Base-by-base conservation (phyloP, 2,329 filamentous ascomycete genomes). In the Nothomitra cinnamomea region DNA sequence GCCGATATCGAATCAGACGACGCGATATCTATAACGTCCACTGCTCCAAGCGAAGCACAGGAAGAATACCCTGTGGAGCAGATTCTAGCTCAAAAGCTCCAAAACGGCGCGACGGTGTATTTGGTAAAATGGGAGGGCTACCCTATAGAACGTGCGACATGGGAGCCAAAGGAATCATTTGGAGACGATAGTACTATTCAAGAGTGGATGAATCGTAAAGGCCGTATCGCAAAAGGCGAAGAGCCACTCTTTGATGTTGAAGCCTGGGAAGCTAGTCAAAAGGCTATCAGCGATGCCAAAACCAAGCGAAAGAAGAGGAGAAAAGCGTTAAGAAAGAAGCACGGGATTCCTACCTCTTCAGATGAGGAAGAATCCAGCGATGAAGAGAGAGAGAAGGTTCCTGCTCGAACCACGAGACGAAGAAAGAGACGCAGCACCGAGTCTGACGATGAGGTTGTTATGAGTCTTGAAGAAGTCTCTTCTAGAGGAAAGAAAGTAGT, bases 81-180 rank as follows among this genome's bases (percentile, higher is more conserved):
- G 15, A 70, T 83, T 35, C 63, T 79, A 17, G 69, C 70, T 0
- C 72, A 80, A 59, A 65, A 58, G 1, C 56, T 63, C 7, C 53
- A 61, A 2, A 63, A 63, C 10, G 65, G 65, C 3, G 60, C 62
- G 15, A 64, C 60, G 25, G 59, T 67, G 22, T 87, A 79, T 61
- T 71, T 87, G 1, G 74, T 85, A 21, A 73, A 77, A 56, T 87
- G 83, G 83, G 67, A 70, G 24, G 73, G 69, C 1, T 88, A 82
- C 60, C 68, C 71, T 1, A 57, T 79, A 3, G 63, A 77, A n/a
- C 64, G 75, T 55, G 71, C 72, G 54, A 80, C 77, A 0, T 79
- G 73, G 74, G 73, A 79, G 57, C 72, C 73, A 1, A 61, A 60
- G 17, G 63, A 66, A 1, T 64, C 65, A 47, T 72, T 77, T 55